Percentiles rank a stretch among this genome's conserved stretches.
These are phyloP conservation scores for Fusarium agapanthi DNA, from an alignment of 2,329 filamentous ascomycete genomes.

Conservation along the genomic window DNA sequence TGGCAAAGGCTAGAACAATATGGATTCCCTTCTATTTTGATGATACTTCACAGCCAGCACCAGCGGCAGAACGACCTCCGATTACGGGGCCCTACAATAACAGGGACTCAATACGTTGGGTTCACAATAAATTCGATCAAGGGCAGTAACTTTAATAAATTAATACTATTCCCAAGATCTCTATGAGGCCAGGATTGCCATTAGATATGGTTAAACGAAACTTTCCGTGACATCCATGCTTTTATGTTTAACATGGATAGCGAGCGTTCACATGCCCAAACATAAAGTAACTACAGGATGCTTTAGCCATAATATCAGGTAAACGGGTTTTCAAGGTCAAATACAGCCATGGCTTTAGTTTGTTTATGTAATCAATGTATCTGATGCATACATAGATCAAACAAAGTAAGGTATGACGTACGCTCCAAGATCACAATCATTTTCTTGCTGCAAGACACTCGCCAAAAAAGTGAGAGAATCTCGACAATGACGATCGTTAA, in stretches of 20 bases:
- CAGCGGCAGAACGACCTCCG: background rate
- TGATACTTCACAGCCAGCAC: background rate
- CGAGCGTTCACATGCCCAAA: background rate
- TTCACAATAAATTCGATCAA: background rate
- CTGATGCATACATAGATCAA: background rate
- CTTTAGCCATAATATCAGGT: background rate
- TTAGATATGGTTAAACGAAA: background rate
- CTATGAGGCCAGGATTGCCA: background rate
- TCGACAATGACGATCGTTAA: slow-evolving; percentile 15
- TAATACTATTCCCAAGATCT: background rate
- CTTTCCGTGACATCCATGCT: background rate
- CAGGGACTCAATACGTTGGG: no score
- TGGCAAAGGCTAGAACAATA: slow-evolving; percentile 34
- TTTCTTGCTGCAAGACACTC: slow-evolving; percentile 7
- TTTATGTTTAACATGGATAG: background rate
- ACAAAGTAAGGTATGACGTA: slow-evolving; percentile 6
- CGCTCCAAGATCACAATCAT: slow-evolving; percentile 5
- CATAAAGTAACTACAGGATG: background rate
- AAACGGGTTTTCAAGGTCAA: background rate
- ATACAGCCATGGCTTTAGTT: background rate
- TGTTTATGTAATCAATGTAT: background rate
- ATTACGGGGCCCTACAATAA: slow-evolving; percentile 9
- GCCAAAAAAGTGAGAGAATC: slow-evolving; percentile 11
- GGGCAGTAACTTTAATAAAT: background rate
- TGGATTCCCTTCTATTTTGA: slow-evolving; percentile 12